Base-by-base conservation (phyloP, 148 eudicot genomes). In the Rhododendron ovatum region DNA sequence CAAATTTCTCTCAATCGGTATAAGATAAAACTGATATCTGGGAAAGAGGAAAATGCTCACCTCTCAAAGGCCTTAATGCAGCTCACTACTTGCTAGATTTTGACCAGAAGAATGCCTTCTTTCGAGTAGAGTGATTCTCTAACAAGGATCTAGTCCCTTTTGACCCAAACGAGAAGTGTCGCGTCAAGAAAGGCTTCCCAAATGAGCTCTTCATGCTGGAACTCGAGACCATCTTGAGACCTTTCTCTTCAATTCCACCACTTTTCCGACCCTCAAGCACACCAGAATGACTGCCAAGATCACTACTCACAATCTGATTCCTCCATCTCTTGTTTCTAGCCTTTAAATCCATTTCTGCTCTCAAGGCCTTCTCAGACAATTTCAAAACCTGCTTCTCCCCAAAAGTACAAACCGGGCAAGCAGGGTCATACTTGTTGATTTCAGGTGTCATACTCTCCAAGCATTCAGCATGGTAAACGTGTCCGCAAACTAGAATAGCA, bases 401-500 rank as follows among this genome's bases (percentile, higher is more conserved):
- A 80, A 92, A 91, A 71, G 98, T 93, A 91, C 99, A 97, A 82
- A 95, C 92, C 0, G 99, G 99, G 87, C 99, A 97, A 43, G 91
- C 90, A 8, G 99, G 99, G 79, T 97, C 99, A 76, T 92, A 97
- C 88, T 97, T 97, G 88, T 90, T 93, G 53, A 90, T 78, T 69
- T 97, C 98, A 41, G 95, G 92, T 7, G 98, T 97, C 91, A 95
- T 93, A 75, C 85, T 87, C 88, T 97, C 99, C 91, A 97, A 91
- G 88, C 99, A 97, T 48, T 97, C 99, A 33, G 96, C 94, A 86
- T 97, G 99, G 87, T 95, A 97, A 48, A 89, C 98, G 86, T 97
- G 99, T 51, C 98, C 98, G 85, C 98, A 97, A 37, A 90, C 90
- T 87, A 97, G 87, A 89, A 97, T 96, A 82, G 98, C 92, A 37